Conservation (phyloP, 495 filamentous ascomycete genomes). For the Penicillium steckii region DNA sequence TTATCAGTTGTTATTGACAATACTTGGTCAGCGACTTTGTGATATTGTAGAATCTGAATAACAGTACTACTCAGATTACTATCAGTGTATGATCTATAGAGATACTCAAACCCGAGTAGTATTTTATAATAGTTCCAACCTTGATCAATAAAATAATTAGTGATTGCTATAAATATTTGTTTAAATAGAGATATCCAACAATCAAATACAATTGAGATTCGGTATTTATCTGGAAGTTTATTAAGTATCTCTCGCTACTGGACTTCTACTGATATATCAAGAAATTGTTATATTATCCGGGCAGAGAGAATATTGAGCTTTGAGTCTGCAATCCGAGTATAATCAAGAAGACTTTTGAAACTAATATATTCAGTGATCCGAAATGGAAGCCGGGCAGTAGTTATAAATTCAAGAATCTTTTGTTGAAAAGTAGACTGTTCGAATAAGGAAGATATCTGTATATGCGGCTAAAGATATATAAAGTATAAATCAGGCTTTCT, state of each 20-base stretch:
- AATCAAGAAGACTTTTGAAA: neutral
- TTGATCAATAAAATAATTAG: slow-evolving; percentile 13
- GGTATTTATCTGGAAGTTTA: slow-evolving; percentile 2
- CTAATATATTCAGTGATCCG: neutral
- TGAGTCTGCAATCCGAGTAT: neutral
- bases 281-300: neutral
- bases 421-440: neutral
- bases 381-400: neutral
- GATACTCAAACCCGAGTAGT: slow-evolving; percentile 19
- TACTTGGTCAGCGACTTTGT: slow-evolving; percentile 8
- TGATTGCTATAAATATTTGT: slow-evolving; percentile 18
- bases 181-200: slow-evolving; percentile 16
- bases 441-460: slow-evolving; percentile 34
- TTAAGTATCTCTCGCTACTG: neutral
- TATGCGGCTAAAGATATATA: neutral
- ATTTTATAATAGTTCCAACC: slow-evolving; percentile 17
- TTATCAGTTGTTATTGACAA: slow-evolving; percentile 20
- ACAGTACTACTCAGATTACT: slow-evolving; percentile 8
- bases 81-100: slow-evolving; percentile 8
- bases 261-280: neutral
- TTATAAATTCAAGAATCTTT: neutral
- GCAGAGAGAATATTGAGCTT: neutral
- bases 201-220: slow-evolving; percentile 16
- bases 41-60: slow-evolving; percentile 7
- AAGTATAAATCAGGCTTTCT: neutral